A percentile compares a stretch with the other conserved stretches of the same genome.
Evolutionary conservation across 306 rosid genomes (phyloP).

Genomic region (Acacia crassicarpa): DNA sequence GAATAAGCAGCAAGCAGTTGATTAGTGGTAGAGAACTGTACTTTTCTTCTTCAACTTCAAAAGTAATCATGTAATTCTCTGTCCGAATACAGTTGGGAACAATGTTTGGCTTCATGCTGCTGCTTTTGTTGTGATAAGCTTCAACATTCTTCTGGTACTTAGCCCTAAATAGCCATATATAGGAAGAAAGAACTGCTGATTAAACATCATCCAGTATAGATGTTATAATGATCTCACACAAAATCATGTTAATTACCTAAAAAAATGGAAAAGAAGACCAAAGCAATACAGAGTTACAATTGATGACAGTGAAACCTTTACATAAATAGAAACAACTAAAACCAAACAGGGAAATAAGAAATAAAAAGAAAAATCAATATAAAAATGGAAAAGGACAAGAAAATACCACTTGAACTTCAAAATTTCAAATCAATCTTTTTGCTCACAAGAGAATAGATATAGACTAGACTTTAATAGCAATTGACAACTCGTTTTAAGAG

Average conservation of each 20-base stretch:
- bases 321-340: slow-evolving; percentile 15
- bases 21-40: slow-evolving; percentile 36
- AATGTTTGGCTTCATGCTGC: slow-evolving; percentile 90
- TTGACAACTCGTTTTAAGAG: too few relatives aligned
- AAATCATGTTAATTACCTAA: slow-evolving; percentile 7
- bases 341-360: not conserved
- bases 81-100: slow-evolving; percentile 99
- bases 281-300: slow-evolving; percentile 3
- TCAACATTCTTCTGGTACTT: slow-evolving; percentile 98
- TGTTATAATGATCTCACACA: slow-evolving; percentile 13
- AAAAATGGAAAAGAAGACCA: slow-evolving; percentile 19
- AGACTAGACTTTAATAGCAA: too few relatives aligned
- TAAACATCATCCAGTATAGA: slow-evolving; percentile 24
- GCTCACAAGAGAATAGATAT: too few relatives aligned
- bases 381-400: not conserved
- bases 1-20: slow-evolving; percentile 23
- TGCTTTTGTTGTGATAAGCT: slow-evolving; percentile 89
- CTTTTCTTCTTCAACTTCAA: slow-evolving; percentile 99
- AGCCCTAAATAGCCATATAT: slow-evolving; percentile 55
- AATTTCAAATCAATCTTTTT: too few relatives aligned
- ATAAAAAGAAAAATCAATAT: not conserved
- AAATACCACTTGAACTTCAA: too few relatives aligned
- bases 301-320: not conserved
- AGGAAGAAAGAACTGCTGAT: not conserved
- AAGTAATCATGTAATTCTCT: slow-evolving; percentile 90